Conservation (phyloP, 176 grass and related monocot genomes). For the Avena sativa region DNA sequence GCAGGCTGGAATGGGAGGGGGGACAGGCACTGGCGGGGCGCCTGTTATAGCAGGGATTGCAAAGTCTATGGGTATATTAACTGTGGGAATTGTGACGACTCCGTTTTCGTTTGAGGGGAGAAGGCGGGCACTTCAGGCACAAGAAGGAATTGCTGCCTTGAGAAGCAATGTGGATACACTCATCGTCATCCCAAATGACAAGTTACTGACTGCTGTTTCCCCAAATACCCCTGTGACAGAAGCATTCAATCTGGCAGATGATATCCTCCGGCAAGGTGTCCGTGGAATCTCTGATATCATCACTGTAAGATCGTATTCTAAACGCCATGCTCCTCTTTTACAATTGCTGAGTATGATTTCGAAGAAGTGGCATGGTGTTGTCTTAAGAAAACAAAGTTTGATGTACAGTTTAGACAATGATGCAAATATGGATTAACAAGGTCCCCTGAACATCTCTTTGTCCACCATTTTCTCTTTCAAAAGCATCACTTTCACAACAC, state of each 20-base stretch:
- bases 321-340: background rate
- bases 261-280: conserved; percentile 84
- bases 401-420: background rate
- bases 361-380: background rate
- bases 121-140: conserved; percentile 79
- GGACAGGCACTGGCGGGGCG: conserved; percentile 81
- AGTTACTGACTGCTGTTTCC: conserved; percentile 77
- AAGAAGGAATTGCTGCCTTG: conserved; percentile 80
- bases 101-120: conserved; percentile 89
- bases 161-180: conserved; percentile 89
- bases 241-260: conserved; percentile 90
- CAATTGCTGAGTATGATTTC: background rate
- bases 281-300: conserved; percentile 92
- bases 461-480: background rate
- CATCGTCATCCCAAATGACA: conserved; percentile 91
- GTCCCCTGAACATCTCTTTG: background rate
- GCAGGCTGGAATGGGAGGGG: conserved; percentile 90
- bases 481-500: background rate
- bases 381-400: background rate
- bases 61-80: conserved; percentile 87
- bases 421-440: conserved; percentile 10
- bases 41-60: conserved; percentile 78
- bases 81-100: conserved; percentile 83
- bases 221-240: conserved; percentile 84
- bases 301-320: conserved; percentile 53